phyloP scores from a whole-genome alignment of 441 rosid genomes.

The Metrosideros polymorpha region DNA sequence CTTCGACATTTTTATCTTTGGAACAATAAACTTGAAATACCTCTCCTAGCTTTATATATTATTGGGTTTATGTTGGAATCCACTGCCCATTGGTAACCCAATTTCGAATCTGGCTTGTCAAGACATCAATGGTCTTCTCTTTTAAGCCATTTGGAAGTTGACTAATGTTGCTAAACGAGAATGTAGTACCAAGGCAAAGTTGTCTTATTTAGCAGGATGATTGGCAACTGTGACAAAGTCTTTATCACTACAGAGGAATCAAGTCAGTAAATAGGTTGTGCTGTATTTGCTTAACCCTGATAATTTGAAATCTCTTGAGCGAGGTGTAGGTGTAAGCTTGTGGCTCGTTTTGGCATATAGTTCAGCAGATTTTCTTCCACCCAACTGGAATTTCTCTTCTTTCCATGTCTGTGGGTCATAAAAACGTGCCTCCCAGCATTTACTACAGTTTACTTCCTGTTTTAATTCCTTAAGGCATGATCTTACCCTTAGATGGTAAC shows the following conservation, averaged over 20 bases:
- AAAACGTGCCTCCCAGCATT: not conserved
- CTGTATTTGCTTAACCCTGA: not conserved
- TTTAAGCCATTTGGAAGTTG: not conserved
- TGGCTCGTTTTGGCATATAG: not conserved
- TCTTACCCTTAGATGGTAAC: not conserved
- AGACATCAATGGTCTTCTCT: not conserved
- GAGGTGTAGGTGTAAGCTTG: not conserved
- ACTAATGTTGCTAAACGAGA: not conserved
- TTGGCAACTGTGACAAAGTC: not conserved
- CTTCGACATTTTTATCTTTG: not conserved
- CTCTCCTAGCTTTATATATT: not conserved
- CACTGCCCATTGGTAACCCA: not conserved
- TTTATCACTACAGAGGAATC: not conserved
- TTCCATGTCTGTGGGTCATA: not conserved
- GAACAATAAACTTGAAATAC: not conserved
- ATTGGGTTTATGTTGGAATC: not conserved
- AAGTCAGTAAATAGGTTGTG: not conserved
- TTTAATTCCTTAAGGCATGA: not conserved
- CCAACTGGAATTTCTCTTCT: not conserved
- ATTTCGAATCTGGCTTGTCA: not conserved
- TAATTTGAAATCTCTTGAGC: not conserved
- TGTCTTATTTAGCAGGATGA: not conserved
- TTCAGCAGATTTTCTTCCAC: not conserved
- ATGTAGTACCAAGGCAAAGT: not conserved
- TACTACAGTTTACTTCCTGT: not conserved